These are phyloP conservation scores for Earliella scabrosa DNA, from an alignment of 1,284 basidiomycete species.

Conservation along the genomic window DNA sequence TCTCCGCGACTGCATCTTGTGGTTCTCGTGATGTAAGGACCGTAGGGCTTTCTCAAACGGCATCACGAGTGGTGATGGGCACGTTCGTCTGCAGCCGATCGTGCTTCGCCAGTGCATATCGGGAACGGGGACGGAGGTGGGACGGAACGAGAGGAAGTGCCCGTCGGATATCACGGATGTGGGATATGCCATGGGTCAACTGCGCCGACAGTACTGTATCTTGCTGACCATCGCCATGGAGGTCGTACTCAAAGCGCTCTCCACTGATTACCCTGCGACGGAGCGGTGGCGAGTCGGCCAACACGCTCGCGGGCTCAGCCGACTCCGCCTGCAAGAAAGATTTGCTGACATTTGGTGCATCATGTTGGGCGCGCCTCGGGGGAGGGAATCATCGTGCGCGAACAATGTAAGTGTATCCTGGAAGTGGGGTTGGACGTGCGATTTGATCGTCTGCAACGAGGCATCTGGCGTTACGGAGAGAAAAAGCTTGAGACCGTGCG, in stretches of 20 bases:
- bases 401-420: too few species aligned
- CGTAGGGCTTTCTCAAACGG: neutral
- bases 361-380: neutral
- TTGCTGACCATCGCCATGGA: neutral
- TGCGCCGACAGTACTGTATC: neutral
- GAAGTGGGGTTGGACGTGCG: too few species aligned
- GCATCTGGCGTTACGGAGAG: too few species aligned
- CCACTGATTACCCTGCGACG: neutral
- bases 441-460: too few species aligned
- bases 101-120: neutral
- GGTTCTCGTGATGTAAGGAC: neutral
- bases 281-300: neutral
- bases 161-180: neutral
- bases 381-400: too few species aligned
- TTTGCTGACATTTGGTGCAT: neutral
- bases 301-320: neutral
- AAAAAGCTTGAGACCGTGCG: too few species aligned
- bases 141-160: neutral
- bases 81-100: neutral
- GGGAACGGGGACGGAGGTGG: neutral
- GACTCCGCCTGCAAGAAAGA: neutral
- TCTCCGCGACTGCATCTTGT: neutral
- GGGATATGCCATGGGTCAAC: neutral
- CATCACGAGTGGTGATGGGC: neutral
- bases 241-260: neutral